Evolutionary conservation across 1,284 basidiomycete genomes (phyloP), one percentile per base, ranked within the genome.

Genomic region (Pseudozyma tsukubaensis): DNA sequence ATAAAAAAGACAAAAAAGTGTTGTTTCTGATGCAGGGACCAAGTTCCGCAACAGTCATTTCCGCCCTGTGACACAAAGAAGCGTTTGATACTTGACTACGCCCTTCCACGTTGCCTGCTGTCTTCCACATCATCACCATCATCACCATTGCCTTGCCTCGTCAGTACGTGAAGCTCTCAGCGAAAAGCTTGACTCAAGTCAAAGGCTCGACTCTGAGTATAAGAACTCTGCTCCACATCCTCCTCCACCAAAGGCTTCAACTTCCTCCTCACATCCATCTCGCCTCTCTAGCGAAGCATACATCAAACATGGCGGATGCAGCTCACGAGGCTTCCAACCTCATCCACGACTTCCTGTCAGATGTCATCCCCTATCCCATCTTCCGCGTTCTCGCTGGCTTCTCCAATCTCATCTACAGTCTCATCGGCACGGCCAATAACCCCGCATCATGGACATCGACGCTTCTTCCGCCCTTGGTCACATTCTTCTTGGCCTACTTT

Each of bases 401-500:
- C 49, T 74, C 68, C 37, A 77, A 77, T 32, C 64, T 77, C 43
- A 72, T 77, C 65, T 77, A 75, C 53, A 39, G 43, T 10, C 61
- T 77, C 5, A 35, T 77, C 4, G 68, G 68, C 19, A 56, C 57
- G 2, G 55, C 72, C 45, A 77, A 77, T 54, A 63, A 77, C 34
- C 76, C 78, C 1, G 37, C 72, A 39, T 79, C 78, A 21, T 79
- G 78, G 78, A 43, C 63, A 2, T 76, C 70, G 4, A 76, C 73
- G 1, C 53, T 80, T 21, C 61, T 80, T 1, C 76, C 78, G 1
- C 78, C 78, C 18, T 66, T 80, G 21, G 37, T 80, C 56, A 70
- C 76, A 50, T 72, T 80, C 56, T 70, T 76, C 44, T 50, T 76
- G 48, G 73, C 73, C 45, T 80, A 80, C 58, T 62, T 71, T 49